Evolutionary conservation across 306 rosid genomes (phyloP), one percentile per base, ranked within the genome.

Genomic region (Crotalaria pallida): DNA sequence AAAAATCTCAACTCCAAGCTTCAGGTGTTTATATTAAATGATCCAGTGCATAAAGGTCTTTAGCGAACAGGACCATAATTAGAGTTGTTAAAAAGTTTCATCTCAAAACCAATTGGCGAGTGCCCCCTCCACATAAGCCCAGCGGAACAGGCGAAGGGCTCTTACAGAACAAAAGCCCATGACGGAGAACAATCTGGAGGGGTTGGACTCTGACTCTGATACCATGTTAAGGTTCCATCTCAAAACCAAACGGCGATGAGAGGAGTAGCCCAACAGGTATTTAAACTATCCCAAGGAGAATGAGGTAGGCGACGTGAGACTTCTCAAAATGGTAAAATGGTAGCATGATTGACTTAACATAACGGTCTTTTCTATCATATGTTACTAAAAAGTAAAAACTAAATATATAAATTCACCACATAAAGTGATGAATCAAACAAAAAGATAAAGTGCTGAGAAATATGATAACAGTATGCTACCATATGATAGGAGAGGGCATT

Each of bases 401-500:
- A 40, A 40, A 10, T n/a, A n/a, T n/a, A n/a, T n/a, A 11, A 60
- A 75, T 40, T 47, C 19, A 64, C 53, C 18, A 69, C 11, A 56
- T 9, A 57, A 50, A 55, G 12, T 11, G 16, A 43, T 3, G 36
- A 6, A 38, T 6, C 3, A 33, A 56, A 74, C 15, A 24, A 10
- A 24, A 33, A 18, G 23, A 58, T 5, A 34, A 59, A 18, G 51
- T 3, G 38, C 13, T 18, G 11, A 29, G 66, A 73, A 67, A 57
- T 18, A 53, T 43, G 4, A 29, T 19, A 44, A 44, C 9, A 66
- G 33, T 27, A 72, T 6, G 1, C 26, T 80, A 88, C 98, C 98
- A 88, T 94, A 72, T 80, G 74, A 65, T 29, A 74, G 58, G 88
- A 87, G 40, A 90, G 82, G 22, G 97, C 91, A 65, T 94, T 94